These are phyloP conservation scores for Eragrostis curvula DNA, from an alignment of 176 grass and related monocot species.

Conservation along the genomic window DNA sequence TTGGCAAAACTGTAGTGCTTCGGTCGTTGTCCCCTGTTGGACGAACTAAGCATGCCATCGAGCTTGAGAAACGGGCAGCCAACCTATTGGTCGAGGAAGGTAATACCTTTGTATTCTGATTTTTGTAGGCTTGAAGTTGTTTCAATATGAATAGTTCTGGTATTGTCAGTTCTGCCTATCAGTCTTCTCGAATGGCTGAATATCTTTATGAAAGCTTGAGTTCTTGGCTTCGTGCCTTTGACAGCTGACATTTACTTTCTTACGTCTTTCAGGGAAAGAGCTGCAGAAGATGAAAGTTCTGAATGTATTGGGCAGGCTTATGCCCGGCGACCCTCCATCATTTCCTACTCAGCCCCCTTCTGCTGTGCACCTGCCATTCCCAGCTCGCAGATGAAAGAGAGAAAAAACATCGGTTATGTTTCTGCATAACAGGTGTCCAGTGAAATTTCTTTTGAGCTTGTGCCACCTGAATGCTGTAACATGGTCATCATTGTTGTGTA, in stretches of 20 bases:
- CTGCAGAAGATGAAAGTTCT: slow-evolving; percentile 87
- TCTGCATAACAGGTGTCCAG: neutral
- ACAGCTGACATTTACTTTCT: slow-evolving; percentile 19
- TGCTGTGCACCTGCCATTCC: slow-evolving; percentile 33
- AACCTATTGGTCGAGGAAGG: slow-evolving; percentile 93
- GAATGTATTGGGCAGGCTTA: slow-evolving; percentile 75
- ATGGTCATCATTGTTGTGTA: slow-evolving; percentile 10
- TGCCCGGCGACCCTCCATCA: slow-evolving; percentile 19
- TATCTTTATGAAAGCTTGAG: slow-evolving; percentile 23
- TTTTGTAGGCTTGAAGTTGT: slow-evolving; percentile 16
- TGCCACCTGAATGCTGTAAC: slow-evolving; percentile 5
- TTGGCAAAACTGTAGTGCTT: slow-evolving; percentile 61
- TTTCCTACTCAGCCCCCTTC: slow-evolving; percentile 48
- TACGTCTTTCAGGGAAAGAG: slow-evolving; percentile 70
- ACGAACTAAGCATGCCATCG: slow-evolving; percentile 80
- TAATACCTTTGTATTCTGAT: slow-evolving; percentile 42
- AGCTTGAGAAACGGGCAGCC: slow-evolving; percentile 90
- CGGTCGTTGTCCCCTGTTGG: slow-evolving; percentile 71
- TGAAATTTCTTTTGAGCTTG: slow-evolving; percentile 31
- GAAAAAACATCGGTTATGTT: neutral
- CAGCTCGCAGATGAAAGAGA: slow-evolving; percentile 40
- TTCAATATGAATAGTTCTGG: neutral
- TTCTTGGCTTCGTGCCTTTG: neutral
- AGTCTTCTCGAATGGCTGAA: slow-evolving; percentile 20
- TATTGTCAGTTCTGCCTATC: neutral